Percentiles rank a stretch among this genome's conserved stretches.
These are phyloP conservation scores for Podaxis mareebaensis DNA, from an alignment of 768 basidiomycete genomes.

Conservation along the genomic window DNA sequence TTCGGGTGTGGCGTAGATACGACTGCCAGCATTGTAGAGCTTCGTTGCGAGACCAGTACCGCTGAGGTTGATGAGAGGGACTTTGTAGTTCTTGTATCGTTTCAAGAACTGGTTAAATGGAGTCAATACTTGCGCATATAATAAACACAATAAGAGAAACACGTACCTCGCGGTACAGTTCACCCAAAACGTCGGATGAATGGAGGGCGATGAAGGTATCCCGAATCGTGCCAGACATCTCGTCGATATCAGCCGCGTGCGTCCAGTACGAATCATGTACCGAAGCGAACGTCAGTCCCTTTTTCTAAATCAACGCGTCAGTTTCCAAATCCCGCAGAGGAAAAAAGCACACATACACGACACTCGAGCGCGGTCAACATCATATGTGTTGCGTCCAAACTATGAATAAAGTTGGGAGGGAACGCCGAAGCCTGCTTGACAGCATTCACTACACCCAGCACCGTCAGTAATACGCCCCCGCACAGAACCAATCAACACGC, in stretches of 20 bases:
- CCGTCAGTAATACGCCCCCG: not conserved
- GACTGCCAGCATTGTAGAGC: conserved; percentile 45
- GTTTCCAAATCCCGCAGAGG: not conserved
- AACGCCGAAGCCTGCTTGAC: conserved; percentile 93
- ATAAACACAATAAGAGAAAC: conserved; percentile 1
- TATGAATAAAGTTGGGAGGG: conserved; percentile 98
- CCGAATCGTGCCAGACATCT: conserved; percentile 87
- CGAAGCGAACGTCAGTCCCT: conserved; percentile 82
- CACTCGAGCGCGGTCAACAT: conserved; percentile 94
- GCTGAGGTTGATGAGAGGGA: conserved; percentile 55
- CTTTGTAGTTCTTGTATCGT: conserved; percentile 73
- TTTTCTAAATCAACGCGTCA: conserved; percentile 45
- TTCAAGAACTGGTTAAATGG: conserved; percentile 56
- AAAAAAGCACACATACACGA: conserved; percentile 47
- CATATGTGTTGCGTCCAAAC: conserved; percentile 98
- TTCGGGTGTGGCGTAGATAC: conserved; percentile 41
- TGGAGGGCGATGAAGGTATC: conserved; percentile 94
- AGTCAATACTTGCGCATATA: not conserved
- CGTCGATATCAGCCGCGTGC: conserved; percentile 82
- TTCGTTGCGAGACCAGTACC: conserved; percentile 32
- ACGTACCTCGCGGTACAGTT: conserved; percentile 73
- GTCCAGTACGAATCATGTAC: conserved; percentile 99
- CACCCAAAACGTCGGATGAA: conserved; percentile 77
- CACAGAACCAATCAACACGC: conserved; percentile 13
- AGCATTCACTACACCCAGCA: conserved; percentile 58